Conservation (phyloP, 164 flowering plant species). For the Tetrastigma voinierianum region DNA sequence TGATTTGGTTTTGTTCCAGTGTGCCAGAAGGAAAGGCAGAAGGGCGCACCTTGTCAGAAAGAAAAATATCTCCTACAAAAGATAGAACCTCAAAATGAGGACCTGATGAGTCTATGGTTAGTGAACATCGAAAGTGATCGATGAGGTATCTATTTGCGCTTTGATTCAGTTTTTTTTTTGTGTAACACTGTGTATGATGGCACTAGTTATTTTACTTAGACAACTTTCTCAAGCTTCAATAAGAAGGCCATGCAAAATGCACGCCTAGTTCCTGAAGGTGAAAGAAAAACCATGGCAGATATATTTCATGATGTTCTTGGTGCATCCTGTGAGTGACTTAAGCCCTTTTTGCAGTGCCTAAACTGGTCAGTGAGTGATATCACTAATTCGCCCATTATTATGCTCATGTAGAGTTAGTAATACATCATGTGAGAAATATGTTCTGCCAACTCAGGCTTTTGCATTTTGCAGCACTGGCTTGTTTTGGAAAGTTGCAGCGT, state of each 20-base stretch:
- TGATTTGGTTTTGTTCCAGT: conserved; percentile 31
- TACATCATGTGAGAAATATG: neutral
- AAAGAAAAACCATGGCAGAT: conserved; percentile 55
- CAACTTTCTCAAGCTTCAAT: conserved; percentile 2
- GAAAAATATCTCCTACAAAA: conserved; percentile 32
- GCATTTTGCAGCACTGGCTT: conserved; percentile 43
- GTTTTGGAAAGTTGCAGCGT: conserved; percentile 70
- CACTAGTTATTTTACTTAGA: neutral
- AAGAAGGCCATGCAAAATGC: conserved; percentile 36
- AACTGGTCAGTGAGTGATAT: conserved; percentile 43
- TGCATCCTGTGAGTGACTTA: conserved; percentile 33
- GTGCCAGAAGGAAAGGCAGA: conserved; percentile 28
- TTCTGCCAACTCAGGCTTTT: neutral
- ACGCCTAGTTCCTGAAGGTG: conserved; percentile 20
- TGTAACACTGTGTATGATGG: no score
- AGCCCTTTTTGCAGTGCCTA: conserved; percentile 24
- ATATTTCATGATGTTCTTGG: conserved; percentile 62
- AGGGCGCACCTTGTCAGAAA: conserved; percentile 17
- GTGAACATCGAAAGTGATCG: conserved; percentile 50
- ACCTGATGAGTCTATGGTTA: conserved; percentile 43
- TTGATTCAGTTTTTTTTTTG: neutral
- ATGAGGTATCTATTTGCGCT: conserved; percentile 46
- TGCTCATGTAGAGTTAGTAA: neutral
- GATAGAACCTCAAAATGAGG: conserved; percentile 37
- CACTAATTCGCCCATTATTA: neutral